Evolutionary conservation across 2,329 filamentous ascomycete species (phyloP), one percentile per base, ranked within the genome.

Genomic region (Teratosphaeria nubilosa): DNA sequence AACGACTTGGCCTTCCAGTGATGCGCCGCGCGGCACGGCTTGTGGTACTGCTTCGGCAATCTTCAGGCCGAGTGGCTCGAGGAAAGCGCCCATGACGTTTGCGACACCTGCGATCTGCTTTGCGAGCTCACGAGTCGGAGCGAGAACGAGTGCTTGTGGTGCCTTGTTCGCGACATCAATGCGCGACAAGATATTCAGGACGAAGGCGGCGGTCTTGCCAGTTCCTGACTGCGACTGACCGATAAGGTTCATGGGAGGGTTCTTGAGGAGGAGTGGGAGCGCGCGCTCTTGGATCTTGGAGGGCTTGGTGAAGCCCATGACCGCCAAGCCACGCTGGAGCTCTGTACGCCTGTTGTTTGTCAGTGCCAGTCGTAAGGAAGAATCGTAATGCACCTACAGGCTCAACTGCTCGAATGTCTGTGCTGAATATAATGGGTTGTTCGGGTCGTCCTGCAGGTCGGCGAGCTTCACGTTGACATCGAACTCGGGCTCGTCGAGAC

Each of bases 141-240:
- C 94, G 32, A 99, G 83, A 34, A 91, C 86, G 50, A 99, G 77
- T 14, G 91, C 91, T 76, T 99, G 94, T 1, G 92, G 91, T 30
- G 83, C 76, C 22, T 85, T 80, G 63, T 82, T 80, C 55, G 70
- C 78, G 59, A 91, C 82, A 69, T 99, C 90, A 70, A 97, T 76
- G 62, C 94, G 90, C 59, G 88, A 88, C 48, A 99, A 82, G 60
- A 95, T 88, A 61, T 95, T 95, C 62, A 96, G 86, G 52, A 94
- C 89, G 73, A 99, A 99, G 24, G 94, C 94, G 22, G 91, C 94
- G 0, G 94, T 99, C 80, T 99, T 99, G 70, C 94, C 94, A 22
- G 94, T 99, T 66, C 94, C 94, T 1, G 94, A 99, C 74, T 99
- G 94, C n/a, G 94, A 99, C 76, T 99, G 94, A 3, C 91, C 94